Conservation (phyloP, 75 land plant genomes). For the Picea glauca region DNA sequence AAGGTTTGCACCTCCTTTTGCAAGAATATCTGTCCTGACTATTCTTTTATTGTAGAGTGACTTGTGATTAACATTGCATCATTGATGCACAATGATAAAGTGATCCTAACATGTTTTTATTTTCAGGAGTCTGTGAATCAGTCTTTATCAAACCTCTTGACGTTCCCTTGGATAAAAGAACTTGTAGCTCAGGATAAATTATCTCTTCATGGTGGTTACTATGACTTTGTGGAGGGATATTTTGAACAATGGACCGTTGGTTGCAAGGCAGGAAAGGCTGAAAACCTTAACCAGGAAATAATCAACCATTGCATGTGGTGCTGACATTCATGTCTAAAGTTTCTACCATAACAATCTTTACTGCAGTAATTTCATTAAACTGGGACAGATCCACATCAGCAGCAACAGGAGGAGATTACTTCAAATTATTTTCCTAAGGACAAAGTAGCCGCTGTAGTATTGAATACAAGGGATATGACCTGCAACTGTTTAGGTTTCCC, state of each 20-base stretch:
- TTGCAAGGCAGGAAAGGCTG: constrained; percentile 17
- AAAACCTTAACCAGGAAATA: constrained; percentile 8
- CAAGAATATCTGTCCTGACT: neutral
- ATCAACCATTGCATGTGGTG: constrained; percentile 37
- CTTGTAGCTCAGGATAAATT: constrained; percentile 48
- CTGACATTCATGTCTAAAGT: constrained; percentile 12
- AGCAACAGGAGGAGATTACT: too few relatives aligned
- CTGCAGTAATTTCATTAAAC: too few relatives aligned
- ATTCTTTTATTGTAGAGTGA: neutral
- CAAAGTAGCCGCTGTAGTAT: too few relatives aligned
- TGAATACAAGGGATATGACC: too few relatives aligned
- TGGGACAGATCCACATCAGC: too few relatives aligned
- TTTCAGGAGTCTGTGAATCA: constrained; percentile 77
- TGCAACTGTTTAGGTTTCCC: too few relatives aligned
- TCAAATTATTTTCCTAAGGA: too few relatives aligned
- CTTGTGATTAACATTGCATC: neutral
- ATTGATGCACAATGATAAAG: neutral
- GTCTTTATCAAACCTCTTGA: constrained; percentile 63
- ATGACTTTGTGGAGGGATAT: constrained; percentile 73
- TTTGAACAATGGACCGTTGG: constrained; percentile 78
- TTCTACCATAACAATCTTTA: neutral
- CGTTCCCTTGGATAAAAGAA: constrained; percentile 78
- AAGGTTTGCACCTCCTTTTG: constrained; percentile 43
- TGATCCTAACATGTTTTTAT: neutral
- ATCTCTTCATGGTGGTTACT: constrained; percentile 81